Conservation (phyloP, 208 protist species). For the Porcisia deanei region DNA sequence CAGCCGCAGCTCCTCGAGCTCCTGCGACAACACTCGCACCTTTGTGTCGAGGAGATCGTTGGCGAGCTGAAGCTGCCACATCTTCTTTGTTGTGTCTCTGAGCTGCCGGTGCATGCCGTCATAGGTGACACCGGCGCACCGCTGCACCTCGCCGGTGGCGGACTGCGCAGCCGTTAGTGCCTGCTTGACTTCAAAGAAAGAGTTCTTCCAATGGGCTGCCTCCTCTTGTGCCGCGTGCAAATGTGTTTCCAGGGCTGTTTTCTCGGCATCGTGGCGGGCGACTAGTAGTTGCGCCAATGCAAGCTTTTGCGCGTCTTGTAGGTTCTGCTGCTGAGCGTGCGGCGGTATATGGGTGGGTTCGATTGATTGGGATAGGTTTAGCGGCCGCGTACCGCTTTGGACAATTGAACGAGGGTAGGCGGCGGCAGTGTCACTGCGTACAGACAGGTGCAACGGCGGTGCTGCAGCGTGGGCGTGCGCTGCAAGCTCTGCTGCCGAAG, state of each 20-base stretch:
- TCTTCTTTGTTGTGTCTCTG: slow-evolving; percentile 23
- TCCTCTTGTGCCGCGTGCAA: neutral
- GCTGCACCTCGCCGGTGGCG: neutral
- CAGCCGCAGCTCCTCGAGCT: slow-evolving; percentile 34
- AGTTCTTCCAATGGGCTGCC: slow-evolving; percentile 1
- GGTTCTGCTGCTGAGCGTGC: slow-evolving; percentile 8
- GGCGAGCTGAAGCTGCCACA: slow-evolving; percentile 32
- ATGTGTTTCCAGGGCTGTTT: slow-evolving; percentile 9
- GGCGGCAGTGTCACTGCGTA: slow-evolving; percentile 1
- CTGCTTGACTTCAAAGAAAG: neutral
- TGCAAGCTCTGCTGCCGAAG: neutral
- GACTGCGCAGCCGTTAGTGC: neutral
- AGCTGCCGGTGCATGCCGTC: slow-evolving; percentile 24
- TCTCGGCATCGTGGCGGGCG: slow-evolving; percentile 30
- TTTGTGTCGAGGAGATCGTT: slow-evolving; percentile 44
- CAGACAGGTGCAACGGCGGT: neutral
- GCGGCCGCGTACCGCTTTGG: slow-evolving; percentile 14
- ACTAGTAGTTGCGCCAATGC: slow-evolving; percentile 26
- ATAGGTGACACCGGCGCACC: neutral
- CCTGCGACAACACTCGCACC: slow-evolving; percentile 29
- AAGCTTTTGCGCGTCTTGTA: slow-evolving; percentile 23
- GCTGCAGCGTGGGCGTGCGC: neutral
- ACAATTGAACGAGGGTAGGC: slow-evolving; percentile 3
- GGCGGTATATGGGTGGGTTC: slow-evolving; percentile 11
- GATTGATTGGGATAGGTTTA: slow-evolving; percentile 1